Percentiles rank a stretch among this genome's conserved stretches.
Evolutionary conservation across 129 eudicot genomes (phyloP).

Genomic region (Artemisia tridentata): DNA sequence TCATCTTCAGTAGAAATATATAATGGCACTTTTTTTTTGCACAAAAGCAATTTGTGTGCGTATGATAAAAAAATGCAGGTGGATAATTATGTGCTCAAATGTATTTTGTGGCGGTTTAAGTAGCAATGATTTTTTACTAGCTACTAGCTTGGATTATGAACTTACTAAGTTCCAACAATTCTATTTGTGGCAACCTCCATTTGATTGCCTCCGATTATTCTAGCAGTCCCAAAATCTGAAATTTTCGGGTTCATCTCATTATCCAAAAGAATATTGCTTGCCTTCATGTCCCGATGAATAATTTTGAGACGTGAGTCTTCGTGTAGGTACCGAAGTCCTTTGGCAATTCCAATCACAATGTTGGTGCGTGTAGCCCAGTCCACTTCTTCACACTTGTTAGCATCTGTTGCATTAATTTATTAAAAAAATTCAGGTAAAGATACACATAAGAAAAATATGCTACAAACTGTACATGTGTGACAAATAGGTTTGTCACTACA

Average conservation of each 20-base stretch:
- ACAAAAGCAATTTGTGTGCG: too few species aligned
- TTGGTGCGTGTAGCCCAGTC: slow-evolving; percentile 48
- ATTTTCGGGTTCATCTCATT: slow-evolving; percentile 48
- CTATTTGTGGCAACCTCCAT: slow-evolving; percentile 39
- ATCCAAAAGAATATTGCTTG: slow-evolving; percentile 46
- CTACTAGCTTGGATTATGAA: neutral
- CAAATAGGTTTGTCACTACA: neutral
- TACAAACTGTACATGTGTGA: neutral
- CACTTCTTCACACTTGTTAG: slow-evolving; percentile 27
- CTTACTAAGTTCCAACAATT: slow-evolving; percentile 57
- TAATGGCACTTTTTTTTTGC: too few species aligned
- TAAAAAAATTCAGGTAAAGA: neutral
- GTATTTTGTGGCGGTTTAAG: neutral
- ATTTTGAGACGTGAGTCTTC: slow-evolving; percentile 52
- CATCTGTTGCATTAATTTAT: slow-evolving; percentile 30
- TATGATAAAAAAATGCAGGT: too few species aligned
- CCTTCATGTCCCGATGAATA: slow-evolving; percentile 46
- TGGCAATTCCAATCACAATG: slow-evolving; percentile 48
- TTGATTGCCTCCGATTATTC: slow-evolving; percentile 36
- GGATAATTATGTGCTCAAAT: neutral
- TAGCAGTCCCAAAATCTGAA: slow-evolving; percentile 61
- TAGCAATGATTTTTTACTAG: neutral
- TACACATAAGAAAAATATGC: neutral
- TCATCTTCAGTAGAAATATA: too few species aligned
- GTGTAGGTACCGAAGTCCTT: slow-evolving; percentile 54